Base-by-base conservation (phyloP, 495 filamentous ascomycete species). In the Hyaloscypha variabilis region DNA sequence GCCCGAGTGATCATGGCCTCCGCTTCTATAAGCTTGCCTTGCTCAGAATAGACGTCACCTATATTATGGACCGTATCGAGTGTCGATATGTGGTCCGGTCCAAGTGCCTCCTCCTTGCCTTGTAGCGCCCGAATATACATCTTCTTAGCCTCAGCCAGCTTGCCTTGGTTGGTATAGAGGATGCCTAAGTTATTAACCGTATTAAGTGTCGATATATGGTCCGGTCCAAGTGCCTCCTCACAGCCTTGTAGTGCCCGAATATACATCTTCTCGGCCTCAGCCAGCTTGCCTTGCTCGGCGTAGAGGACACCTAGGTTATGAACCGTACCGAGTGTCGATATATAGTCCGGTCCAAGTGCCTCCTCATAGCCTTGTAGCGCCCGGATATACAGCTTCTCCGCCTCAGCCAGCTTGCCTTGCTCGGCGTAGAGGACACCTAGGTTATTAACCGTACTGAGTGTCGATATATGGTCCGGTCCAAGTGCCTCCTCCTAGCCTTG, bases 391-490 rank as follows among this genome's bases (percentile, higher is more conserved):
- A 58, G 31, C 55, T 36, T 36, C 30, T 58, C 31, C 0, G 55
- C 26, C 55, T 36, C 55, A 21, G 31, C 55, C 2, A 58, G 55
- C 65, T 64, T 67, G 39, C 60, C 72, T 55, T 76, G 70, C 42
- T 34, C 14, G 30, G 67, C 42, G 67, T 63, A 79, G 61, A 74
- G 59, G 61, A 1, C 0, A 25, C 73, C 73, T 14, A 73, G 57
- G 29, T 70, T 70, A 62, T 68, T n/a, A 50, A 62, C 65, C 59
- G 67, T 67, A 23, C 64, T 25, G 11, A 79, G 75, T 52, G 74
- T 81, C 54, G 68, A 68, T 66, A 62, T 65, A 64, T 81, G 77
- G 58, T 81, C 69, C 39, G 67, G 74, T 54, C 77, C 77, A 14
- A 72, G 63, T 55, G 71, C 71, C 53, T 78, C 72, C 73, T 81